Evolutionary conservation across 2,329 filamentous ascomycete genomes (phyloP), one percentile per base, ranked within the genome.

Genomic region (Botrytis byssoidea): DNA sequence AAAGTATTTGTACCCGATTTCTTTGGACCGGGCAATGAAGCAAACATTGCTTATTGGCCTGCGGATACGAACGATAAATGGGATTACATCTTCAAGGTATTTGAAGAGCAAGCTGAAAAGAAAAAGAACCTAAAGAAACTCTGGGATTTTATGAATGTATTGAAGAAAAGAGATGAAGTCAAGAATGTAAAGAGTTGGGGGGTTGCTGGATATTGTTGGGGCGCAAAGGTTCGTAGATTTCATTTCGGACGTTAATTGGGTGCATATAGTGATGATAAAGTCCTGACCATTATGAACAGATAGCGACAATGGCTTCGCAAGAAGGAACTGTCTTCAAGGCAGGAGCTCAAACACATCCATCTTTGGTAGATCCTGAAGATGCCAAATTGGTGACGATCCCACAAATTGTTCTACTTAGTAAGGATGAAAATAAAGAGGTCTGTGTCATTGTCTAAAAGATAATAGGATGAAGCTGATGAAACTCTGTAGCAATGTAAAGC

Each of bases 1-100:
- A 90, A 90, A 79, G 92, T 97, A 78, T 93, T 94, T 83, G 95
- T 97, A 77, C 94, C 94, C 29, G 94, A 97, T 83, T 95, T 93
- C 87, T 97, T 97, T 85, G 88, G 91, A 73, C 46, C 65, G 18
- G 94, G 92, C 80, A 76, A 66, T 12, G 70, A 73, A 42, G 73
- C 75, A 4, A 72, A 75, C 72, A 65, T 74, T 37, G 61, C 73
- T 25, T 72, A 64, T 63, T 77, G 75, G 42, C 75, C 75, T 44
- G 64, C 74, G 4, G 74, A 78, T 46, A 76, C 74, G 4, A 73
- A 72, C 18, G 46, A 73, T 1, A 74, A 78, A 77, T 35, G 72
- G 79, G 20, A 51, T 48, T 5, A 76, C 74, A 51, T 82, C 76
- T 57, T 68, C 74, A 32, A 75, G 72, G 60, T 79, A 78, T 74